These are phyloP conservation scores for Epithemia pelagica DNA, from an alignment of 108 stramenopile genomes.

Conservation along the genomic window DNA sequence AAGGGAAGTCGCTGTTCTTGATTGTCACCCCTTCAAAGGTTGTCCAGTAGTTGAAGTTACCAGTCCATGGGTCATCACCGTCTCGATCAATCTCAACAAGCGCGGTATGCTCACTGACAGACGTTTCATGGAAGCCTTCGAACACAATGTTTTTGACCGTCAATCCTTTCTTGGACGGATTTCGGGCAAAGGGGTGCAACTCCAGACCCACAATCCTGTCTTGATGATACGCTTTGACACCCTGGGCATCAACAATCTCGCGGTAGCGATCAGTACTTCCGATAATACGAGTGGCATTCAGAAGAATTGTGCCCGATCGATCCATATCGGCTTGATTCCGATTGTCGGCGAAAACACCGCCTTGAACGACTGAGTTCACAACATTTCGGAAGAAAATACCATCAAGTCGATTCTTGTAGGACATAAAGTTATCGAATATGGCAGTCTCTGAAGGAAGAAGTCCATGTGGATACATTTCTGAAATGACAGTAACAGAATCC, in stretches of 20 bases:
- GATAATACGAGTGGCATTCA: not conserved
- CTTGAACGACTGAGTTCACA: not conserved
- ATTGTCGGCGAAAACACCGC: constrained; percentile 11
- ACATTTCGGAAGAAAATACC: constrained; percentile 5
- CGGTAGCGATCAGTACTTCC: constrained; percentile 3
- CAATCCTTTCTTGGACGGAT: constrained; percentile 1
- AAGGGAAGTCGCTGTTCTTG: not conserved
- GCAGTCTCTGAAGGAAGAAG: not conserved
- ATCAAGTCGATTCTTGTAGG: constrained; percentile 3
- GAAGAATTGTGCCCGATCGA: not conserved
- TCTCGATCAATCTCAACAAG: constrained; percentile 5
- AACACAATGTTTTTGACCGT: not conserved
- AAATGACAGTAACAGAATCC: not conserved
- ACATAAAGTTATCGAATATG: not conserved
- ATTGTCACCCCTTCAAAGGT: constrained; percentile 1
- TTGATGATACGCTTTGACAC: not conserved
- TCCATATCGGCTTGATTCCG: not conserved
- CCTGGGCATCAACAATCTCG: not conserved
- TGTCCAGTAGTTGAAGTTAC: constrained; percentile 5
- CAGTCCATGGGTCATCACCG: not conserved
- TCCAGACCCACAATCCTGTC: constrained; percentile 5
- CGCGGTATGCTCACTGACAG: not conserved
- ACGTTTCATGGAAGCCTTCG: not conserved
- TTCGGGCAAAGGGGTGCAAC: not conserved
- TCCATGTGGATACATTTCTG: not conserved